Evolutionary conservation across 2,329 filamentous ascomycete genomes (phyloP).

Genomic region (Furcasterigmium furcatum): DNA sequence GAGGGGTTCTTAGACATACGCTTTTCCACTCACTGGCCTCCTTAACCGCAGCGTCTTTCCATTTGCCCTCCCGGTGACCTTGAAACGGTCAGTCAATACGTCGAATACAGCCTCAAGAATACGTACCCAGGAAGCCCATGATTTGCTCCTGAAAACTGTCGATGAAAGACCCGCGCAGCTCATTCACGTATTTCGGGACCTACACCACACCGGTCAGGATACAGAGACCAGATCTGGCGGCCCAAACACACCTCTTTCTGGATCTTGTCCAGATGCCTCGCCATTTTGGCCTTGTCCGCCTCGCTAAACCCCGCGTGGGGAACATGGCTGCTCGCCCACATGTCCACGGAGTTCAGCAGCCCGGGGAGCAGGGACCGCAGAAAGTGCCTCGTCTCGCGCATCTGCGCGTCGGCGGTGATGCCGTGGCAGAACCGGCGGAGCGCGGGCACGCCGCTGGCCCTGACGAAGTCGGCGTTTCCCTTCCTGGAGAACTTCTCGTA

Average conservation of each 20-base stretch:
- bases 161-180: slow-evolving; percentile 6
- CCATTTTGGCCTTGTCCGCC: not conserved
- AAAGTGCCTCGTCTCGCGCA: slow-evolving; percentile 23
- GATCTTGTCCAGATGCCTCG: not conserved
- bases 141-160: slow-evolving; percentile 13
- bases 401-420: slow-evolving; percentile 26
- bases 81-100: too few relatives aligned
- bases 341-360: slow-evolving; percentile 21
- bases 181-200: slow-evolving; percentile 2
- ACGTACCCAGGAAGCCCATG: slow-evolving; percentile 13
- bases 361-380: slow-evolving; percentile 19
- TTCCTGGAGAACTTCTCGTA: slow-evolving; percentile 27
- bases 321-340: slow-evolving; percentile 17
- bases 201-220: not conserved
- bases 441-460: slow-evolving; percentile 24
- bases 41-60: slow-evolving; percentile 13
- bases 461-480: slow-evolving; percentile 20
- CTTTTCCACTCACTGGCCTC: slow-evolving; percentile 9
- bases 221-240: not conserved
- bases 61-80: slow-evolving; percentile 10
- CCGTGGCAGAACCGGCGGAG: slow-evolving; percentile 27
- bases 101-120: too few relatives aligned
- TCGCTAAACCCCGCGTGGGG: not conserved
- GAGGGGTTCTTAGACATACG: slow-evolving; percentile 10
- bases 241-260: not conserved